Conservation (phyloP, 1,284 basidiomycete species). For the Cerioporus squamosus region DNA sequence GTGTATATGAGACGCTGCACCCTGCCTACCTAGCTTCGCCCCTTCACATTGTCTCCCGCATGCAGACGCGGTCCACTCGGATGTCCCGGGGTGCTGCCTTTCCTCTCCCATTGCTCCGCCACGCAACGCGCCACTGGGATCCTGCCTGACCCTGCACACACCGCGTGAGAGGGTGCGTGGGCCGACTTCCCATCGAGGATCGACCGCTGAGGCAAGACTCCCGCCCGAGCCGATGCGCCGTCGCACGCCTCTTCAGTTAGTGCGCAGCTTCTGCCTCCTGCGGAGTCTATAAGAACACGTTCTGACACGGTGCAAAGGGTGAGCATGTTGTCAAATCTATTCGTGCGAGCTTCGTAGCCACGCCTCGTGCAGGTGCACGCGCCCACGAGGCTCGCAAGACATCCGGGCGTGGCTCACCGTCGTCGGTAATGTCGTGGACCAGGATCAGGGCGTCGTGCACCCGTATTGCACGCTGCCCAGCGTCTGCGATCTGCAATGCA, state of each 20-base stretch:
- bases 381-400: no score
- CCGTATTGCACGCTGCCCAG: no score
- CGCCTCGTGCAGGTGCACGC: no score
- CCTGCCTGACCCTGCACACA: no score
- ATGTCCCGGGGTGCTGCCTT: neutral
- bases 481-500: no score
- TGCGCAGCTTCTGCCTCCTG: slow-evolving; percentile 5
- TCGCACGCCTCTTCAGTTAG: slow-evolving; percentile 16
- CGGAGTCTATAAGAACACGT: neutral
- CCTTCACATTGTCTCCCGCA: neutral
- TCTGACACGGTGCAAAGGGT: no score
- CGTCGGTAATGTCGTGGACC: no score
- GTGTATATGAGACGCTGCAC: slow-evolving; percentile 4
- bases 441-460: no score
- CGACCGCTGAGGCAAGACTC: neutral
- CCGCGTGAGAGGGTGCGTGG: neutral
- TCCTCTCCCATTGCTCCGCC: neutral
- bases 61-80: neutral
- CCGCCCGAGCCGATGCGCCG: neutral
- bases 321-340: no score
- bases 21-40: neutral
- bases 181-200: slow-evolving; percentile 5
- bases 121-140: no score
- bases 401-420: no score
- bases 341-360: no score